phyloP scores from a whole-genome alignment of 2,329 filamentous ascomycete species.

The Aspergillus fumigatiaffinis region DNA sequence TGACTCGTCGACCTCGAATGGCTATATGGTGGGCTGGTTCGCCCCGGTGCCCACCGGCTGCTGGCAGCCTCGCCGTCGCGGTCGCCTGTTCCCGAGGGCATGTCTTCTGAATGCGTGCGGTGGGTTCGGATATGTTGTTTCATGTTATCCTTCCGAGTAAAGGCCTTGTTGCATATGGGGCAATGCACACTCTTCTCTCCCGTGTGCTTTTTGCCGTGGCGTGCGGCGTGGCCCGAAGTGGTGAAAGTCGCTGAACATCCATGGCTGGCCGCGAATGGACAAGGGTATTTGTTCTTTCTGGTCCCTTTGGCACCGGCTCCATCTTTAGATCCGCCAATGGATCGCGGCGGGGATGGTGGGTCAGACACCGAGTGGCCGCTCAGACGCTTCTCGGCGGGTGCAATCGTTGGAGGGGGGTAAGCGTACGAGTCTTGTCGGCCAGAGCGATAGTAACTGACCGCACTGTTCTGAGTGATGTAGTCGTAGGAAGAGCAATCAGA shows the following conservation, averaged over 20 bases:
- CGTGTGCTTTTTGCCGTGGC: conserved; percentile 65
- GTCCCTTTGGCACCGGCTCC: conserved; percentile 19
- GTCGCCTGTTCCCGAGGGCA: conserved; percentile 17
- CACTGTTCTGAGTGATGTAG: conserved; percentile 21
- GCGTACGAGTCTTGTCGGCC: conserved; percentile 23
- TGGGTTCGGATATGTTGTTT: conserved; percentile 65
- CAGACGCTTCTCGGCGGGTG: conserved; percentile 22
- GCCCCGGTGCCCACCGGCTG: conserved; percentile 10
- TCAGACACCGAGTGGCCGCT: conserved; percentile 21
- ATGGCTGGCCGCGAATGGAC: conserved; percentile 58
- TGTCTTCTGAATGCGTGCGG: conserved; percentile 34
- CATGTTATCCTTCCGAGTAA: conserved; percentile 68
- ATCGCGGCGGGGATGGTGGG: conserved; percentile 25
- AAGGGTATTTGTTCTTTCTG: conserved; percentile 63
- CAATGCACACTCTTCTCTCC: conserved; percentile 66
- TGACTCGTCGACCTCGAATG: conserved; percentile 14
- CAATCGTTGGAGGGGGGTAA: conserved; percentile 20
- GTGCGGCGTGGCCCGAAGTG: conserved; percentile 63
- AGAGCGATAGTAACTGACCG: conserved; percentile 24
- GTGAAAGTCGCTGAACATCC: conserved; percentile 62
- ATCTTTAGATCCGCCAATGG: conserved; percentile 22
- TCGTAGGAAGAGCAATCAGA: conserved; percentile 32
- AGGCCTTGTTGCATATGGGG: conserved; percentile 64
- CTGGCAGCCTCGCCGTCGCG: conserved; percentile 11
- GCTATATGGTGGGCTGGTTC: conserved; percentile 9